Evolutionary conservation across 768 basidiomycete genomes (phyloP).

Genomic region (Mycena haematopus): DNA sequence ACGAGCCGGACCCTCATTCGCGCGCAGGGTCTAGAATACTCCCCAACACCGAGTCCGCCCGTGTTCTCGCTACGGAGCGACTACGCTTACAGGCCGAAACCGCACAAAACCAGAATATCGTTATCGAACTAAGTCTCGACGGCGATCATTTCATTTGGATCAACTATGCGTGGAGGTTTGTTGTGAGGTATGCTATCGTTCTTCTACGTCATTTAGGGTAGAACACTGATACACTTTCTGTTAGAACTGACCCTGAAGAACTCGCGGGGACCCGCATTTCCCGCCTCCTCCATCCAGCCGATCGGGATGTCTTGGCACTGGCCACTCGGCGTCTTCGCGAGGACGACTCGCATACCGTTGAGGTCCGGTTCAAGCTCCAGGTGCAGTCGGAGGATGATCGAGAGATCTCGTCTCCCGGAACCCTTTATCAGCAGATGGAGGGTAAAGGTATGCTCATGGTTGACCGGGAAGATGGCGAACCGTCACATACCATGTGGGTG

Average conservation of each 20-base stretch:
- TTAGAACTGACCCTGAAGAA: conserved; percentile 86
- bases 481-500: conserved; percentile 99
- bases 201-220: background rate
- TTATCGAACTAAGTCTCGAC: conserved; percentile 92
- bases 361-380: conserved; percentile 87
- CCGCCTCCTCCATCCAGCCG: conserved; percentile 75
- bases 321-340: conserved; percentile 85
- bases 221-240: conserved; percentile 28
- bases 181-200: conserved; percentile 73
- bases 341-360: conserved; percentile 94
- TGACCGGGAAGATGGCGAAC: conserved; percentile 85
- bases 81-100: conserved; percentile 91
- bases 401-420: conserved; percentile 55
- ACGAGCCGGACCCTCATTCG: conserved; percentile 41
- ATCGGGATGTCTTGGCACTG: conserved; percentile 84
- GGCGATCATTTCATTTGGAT: conserved; percentile 96
- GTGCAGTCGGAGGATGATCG: conserved; percentile 67
- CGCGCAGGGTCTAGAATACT: conserved; percentile 52
- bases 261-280: conserved; percentile 84
- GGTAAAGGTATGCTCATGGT: conserved; percentile 99
- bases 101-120: conserved; percentile 94
- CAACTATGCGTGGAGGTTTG: conserved; percentile 93
- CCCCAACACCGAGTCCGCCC: conserved; percentile 75
- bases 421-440: conserved; percentile 87
- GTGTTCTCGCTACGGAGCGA: conserved; percentile 88